Percentiles rank a stretch among this genome's conserved stretches.
phyloP scores from a whole-genome alignment of 345 rosid species.

The Pseudoturritis turrita region DNA sequence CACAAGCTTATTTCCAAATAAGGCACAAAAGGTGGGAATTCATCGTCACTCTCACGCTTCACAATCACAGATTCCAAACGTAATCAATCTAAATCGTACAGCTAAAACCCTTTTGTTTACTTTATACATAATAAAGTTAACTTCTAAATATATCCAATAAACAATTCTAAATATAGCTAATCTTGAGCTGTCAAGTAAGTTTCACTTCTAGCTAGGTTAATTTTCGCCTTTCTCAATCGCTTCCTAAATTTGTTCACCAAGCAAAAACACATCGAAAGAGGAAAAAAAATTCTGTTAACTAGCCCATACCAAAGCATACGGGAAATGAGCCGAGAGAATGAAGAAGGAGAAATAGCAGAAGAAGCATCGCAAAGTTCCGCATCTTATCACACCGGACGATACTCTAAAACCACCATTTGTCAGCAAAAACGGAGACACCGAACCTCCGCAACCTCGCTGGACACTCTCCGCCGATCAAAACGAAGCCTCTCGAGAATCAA shows the following conservation, averaged over 20 bases:
- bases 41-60: slow-evolving; percentile 22
- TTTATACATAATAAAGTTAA: slow-evolving; percentile 19
- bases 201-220: neutral
- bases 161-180: slow-evolving; percentile 32
- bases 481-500: slow-evolving; percentile 16
- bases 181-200: slow-evolving; percentile 22
- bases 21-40: neutral
- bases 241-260: neutral
- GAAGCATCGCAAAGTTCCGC: slow-evolving; percentile 36
- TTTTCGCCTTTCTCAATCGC: neutral
- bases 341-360: slow-evolving; percentile 42
- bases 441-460: slow-evolving; percentile 21
- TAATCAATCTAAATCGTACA: neutral
- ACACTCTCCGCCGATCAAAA: slow-evolving; percentile 20
- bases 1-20: neutral
- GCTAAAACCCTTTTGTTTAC: slow-evolving; percentile 19
- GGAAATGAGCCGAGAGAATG: slow-evolving; percentile 40
- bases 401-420: slow-evolving; percentile 42
- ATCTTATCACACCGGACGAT: slow-evolving; percentile 41
- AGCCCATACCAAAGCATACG: slow-evolving; percentile 28
- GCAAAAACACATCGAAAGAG: neutral
- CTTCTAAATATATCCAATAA: slow-evolving; percentile 13
- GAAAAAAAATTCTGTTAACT: neutral
- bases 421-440: slow-evolving; percentile 26
- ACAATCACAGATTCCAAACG: slow-evolving; percentile 14